Evolutionary conservation across 148 eudicot species (phyloP).

Genomic region (Rheum nobile): DNA sequence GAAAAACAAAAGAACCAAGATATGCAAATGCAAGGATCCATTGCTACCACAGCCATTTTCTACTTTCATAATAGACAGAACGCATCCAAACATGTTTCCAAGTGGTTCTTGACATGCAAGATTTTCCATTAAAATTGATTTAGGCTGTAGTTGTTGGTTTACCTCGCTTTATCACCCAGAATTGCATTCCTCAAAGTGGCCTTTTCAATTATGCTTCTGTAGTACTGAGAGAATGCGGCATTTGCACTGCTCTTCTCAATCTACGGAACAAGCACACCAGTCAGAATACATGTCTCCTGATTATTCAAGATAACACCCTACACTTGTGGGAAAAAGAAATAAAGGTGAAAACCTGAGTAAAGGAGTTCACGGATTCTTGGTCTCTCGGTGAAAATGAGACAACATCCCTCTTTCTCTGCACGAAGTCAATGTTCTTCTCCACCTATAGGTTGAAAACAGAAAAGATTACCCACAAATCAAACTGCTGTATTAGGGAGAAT

Average conservation of each 20-base stretch:
- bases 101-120: not conserved
- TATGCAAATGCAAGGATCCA: not conserved
- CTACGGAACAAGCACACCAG: slow-evolving; percentile 27
- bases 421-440: slow-evolving; percentile 77
- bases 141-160: not conserved
- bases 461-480: not conserved
- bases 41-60: not conserved
- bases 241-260: slow-evolving; percentile 41
- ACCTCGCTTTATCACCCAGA: slow-evolving; percentile 10
- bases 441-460: slow-evolving; percentile 28
- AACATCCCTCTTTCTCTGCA: slow-evolving; percentile 78
- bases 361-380: slow-evolving; percentile 56
- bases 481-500: not conserved
- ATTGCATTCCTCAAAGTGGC: slow-evolving; percentile 38
- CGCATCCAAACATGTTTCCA: not conserved
- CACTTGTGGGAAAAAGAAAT: not conserved
- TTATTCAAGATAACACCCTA: not conserved
- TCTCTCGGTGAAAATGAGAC: slow-evolving; percentile 77
- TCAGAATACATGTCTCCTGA: not conserved
- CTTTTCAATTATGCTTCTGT: slow-evolving; percentile 61
- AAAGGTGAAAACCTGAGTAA: slow-evolving; percentile 56
- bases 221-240: slow-evolving; percentile 65
- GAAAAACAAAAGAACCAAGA: not conserved
- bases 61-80: not conserved
- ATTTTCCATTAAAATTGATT: not conserved